phyloP scores from a whole-genome alignment of 1,139 yeast genomes.

The Candida pseudocylindracea region DNA sequence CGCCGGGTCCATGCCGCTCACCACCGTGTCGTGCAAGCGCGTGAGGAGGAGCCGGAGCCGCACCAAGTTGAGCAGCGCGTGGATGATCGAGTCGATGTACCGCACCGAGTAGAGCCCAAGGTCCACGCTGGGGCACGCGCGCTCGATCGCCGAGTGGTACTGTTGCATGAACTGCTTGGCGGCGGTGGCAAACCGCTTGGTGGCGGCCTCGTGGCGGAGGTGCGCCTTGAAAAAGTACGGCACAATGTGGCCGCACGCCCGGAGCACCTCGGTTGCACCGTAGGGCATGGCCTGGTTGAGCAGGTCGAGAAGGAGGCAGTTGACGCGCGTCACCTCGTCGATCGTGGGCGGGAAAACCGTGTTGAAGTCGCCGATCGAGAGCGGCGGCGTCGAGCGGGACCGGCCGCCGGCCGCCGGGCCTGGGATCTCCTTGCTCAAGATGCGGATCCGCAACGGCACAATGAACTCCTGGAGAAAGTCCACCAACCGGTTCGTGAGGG shows the following conservation, averaged over 20 bases:
- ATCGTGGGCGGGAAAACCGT: slow-evolving; percentile 82
- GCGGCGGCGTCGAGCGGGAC: slow-evolving; percentile 11
- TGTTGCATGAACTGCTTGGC: slow-evolving; percentile 25
- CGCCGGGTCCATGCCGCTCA: neutral
- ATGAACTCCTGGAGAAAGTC: slow-evolving; percentile 56
- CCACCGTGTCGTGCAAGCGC: slow-evolving; percentile 18
- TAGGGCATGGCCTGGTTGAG: slow-evolving; percentile 38
- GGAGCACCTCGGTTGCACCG: slow-evolving; percentile 54
- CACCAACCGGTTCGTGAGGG: slow-evolving; percentile 48
- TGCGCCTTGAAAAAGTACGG: slow-evolving; percentile 87
- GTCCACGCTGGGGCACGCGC: slow-evolving; percentile 14
- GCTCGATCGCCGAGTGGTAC: slow-evolving; percentile 17
- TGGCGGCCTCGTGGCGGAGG: slow-evolving; percentile 76
- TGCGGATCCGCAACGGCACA: slow-evolving; percentile 56
- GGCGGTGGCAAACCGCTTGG: slow-evolving; percentile 10
- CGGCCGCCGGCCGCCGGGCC: slow-evolving; percentile 4
- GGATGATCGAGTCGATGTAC: slow-evolving; percentile 36
- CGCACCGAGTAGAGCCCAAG: slow-evolving; percentile 23
- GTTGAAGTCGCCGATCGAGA: slow-evolving; percentile 43
- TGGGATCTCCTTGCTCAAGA: slow-evolving; percentile 11
- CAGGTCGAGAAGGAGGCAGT: slow-evolving; percentile 64
- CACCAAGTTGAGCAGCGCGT: slow-evolving; percentile 46
- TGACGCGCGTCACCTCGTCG: slow-evolving; percentile 78
- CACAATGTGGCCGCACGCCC: slow-evolving; percentile 57
- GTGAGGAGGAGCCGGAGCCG: slow-evolving; percentile 45